phyloP scores from a whole-genome alignment of 2,329 filamentous ascomycete genomes.

The Trichoderma breve region DNA sequence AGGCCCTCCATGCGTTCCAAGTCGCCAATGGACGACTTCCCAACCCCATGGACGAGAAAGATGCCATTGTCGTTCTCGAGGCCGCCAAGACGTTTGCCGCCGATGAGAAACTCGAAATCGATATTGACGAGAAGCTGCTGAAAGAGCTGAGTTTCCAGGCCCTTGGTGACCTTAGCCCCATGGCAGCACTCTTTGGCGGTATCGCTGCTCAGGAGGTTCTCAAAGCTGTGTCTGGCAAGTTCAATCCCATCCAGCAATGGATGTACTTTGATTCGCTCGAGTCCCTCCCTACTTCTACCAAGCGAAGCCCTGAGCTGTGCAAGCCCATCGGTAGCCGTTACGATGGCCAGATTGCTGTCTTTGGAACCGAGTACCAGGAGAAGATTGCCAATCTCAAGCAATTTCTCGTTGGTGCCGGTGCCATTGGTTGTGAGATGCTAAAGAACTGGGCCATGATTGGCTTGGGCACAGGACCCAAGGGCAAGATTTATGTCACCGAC shows the following conservation, averaged over 20 bases:
- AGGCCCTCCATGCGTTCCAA: constrained; percentile 85
- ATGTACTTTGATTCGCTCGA: constrained; percentile 98
- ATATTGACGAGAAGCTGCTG: constrained; percentile 88
- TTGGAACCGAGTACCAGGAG: constrained; percentile 89
- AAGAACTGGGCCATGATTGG: constrained; percentile 99
- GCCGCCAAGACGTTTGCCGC: constrained; percentile 72
- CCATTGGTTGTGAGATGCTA: constrained; percentile 97
- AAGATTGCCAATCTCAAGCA: constrained; percentile 88
- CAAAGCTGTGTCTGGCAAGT: constrained; percentile 97
- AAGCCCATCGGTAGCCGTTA: constrained; percentile 82
- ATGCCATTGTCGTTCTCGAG: constrained; percentile 75
- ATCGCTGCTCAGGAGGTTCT: constrained; percentile 91
- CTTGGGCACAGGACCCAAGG: constrained; percentile 80
- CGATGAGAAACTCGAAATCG: constrained; percentile 63
- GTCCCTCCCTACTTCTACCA: constrained; percentile 73
- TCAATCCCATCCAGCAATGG: constrained; percentile 92
- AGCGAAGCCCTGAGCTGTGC: constrained; percentile 82
- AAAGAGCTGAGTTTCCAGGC: constrained; percentile 95
- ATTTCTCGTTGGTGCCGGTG: constrained; percentile 93
- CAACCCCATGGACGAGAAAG: constrained; percentile 76
- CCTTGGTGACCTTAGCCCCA: constrained; percentile 81
- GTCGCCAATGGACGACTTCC: constrained; percentile 74
- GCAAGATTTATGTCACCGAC: constrained; percentile 89
- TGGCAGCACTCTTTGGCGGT: constrained; percentile 94
- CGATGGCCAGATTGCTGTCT: constrained; percentile 95